A percentile compares a stretch with the other conserved stretches of the same genome.
phyloP scores from a whole-genome alignment of 1,139 yeast genomes.

The Sugiyamaella grinbergsii region DNA sequence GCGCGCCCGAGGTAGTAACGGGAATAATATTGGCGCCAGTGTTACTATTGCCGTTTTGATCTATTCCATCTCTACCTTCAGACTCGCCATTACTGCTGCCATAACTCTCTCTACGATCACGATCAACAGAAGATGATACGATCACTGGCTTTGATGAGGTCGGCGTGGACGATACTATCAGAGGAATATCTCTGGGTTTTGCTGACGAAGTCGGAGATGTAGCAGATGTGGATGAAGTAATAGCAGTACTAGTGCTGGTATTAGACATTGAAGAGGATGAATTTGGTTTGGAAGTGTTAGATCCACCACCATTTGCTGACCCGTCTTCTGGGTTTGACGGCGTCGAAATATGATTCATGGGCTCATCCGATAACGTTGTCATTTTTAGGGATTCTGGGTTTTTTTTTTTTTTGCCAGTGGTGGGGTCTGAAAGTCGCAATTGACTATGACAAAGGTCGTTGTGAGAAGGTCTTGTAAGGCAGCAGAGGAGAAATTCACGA shows the following conservation, averaged over 20 bases:
- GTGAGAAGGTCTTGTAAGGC: no score
- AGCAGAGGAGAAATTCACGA: no score
- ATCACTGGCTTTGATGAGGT: constrained; percentile 11
- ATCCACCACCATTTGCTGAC: neutral
- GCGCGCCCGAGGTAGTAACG: neutral
- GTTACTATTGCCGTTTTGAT: neutral
- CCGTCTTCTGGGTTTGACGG: neutral
- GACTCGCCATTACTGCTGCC: constrained; percentile 2
- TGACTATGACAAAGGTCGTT: neutral
- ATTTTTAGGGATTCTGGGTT: neutral
- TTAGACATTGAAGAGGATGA: constrained; percentile 1
- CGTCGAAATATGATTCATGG: neutral
- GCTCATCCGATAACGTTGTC: constrained; percentile 6
- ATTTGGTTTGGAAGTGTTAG: neutral
- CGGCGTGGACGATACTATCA: constrained; percentile 5
- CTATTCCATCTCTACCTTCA: neutral
- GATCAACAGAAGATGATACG: constrained; percentile 17
- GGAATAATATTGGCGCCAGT: neutral
- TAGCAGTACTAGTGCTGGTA: neutral
- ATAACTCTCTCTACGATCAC: constrained; percentile 7
- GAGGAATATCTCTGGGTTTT: constrained; percentile 11
- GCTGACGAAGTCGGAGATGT: neutral
- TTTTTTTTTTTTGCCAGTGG: neutral
- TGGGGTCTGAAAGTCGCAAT: neutral
- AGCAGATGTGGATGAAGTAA: neutral